Evolutionary conservation across 2,329 filamentous ascomycete genomes (phyloP).

Genomic region (Colletotrichum godetiae): DNA sequence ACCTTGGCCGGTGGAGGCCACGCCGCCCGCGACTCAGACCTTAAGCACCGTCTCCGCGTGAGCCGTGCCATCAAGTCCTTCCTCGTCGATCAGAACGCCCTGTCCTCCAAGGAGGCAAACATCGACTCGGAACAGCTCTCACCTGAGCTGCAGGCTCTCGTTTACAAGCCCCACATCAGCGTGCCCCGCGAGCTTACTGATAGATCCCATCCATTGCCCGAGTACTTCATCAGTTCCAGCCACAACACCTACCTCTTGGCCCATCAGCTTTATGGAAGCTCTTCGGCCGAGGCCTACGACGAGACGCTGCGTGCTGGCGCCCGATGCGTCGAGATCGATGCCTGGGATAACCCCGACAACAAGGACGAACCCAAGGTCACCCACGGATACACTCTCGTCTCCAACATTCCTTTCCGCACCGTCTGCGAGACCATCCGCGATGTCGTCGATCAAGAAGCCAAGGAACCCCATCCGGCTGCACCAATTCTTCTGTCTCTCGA

Average conservation of each 20-base stretch:
- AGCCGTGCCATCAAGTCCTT: constrained; percentile 68
- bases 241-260: constrained; percentile 80
- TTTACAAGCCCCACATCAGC: constrained; percentile 67
- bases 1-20: constrained; percentile 71
- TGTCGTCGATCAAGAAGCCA: constrained; percentile 68
- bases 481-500: constrained; percentile 75
- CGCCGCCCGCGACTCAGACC: constrained; percentile 57
- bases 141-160: constrained; percentile 58
- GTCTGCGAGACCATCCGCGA: constrained; percentile 75
- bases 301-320: constrained; percentile 71
- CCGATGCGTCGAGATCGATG: constrained; percentile 79
- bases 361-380: constrained; percentile 76
- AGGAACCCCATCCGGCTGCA: constrained; percentile 55
- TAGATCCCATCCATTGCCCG: constrained; percentile 69
- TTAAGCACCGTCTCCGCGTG: constrained; percentile 66
- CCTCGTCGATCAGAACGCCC: constrained; percentile 62
- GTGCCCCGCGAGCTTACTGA: constrained; percentile 67
- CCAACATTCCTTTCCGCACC: constrained; percentile 71
- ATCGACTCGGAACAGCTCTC: constrained; percentile 52
- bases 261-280: constrained; percentile 75
- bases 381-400: constrained; percentile 76
- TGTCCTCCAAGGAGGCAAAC: constrained; percentile 61
- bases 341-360: constrained; percentile 74
- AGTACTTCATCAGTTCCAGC: constrained; percentile 79
- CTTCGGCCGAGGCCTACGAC: constrained; percentile 72